Conservation (phyloP, 257 asterid genomes). For the Mentha longifolia region DNA sequence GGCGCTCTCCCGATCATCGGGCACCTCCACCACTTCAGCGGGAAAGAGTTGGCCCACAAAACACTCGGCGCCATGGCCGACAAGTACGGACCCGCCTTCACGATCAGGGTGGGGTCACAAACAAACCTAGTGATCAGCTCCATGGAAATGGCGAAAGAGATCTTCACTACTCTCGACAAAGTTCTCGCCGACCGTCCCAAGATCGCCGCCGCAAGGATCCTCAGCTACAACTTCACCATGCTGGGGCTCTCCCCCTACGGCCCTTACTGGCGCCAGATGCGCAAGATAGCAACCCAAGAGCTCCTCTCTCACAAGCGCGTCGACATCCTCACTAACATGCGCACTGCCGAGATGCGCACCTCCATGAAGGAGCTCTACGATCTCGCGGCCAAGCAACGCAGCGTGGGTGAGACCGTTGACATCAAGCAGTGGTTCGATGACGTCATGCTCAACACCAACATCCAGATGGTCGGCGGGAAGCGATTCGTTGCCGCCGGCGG, state of each 20-base stretch:
- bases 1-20: conserved; percentile 46
- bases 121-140: conserved; percentile 33
- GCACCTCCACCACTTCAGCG: conserved; percentile 36
- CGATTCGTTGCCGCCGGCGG: not conserved
- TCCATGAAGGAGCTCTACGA: no score
- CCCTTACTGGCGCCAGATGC: conserved; percentile 41
- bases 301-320: conserved; percentile 34
- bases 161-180: conserved; percentile 38
- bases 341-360: not conserved
- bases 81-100: conserved; percentile 34
- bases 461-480: conserved; percentile 27
- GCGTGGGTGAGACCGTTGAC: no score
- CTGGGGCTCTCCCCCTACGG: conserved; percentile 38
- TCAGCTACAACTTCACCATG: conserved; percentile 35
- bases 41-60: conserved; percentile 26
- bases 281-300: conserved; percentile 40
- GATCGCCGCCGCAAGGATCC: conserved; percentile 13
- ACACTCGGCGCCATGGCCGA: conserved; percentile 34
- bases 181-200: conserved; percentile 32
- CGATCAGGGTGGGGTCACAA: conserved; percentile 32
- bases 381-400: no score
- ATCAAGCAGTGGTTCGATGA: no score
- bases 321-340: conserved; percentile 9
- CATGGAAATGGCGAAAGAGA: conserved; percentile 38
- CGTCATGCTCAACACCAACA: no score